Conservation (phyloP, 768 basidiomycete species). For the Astraeus odoratus region DNA sequence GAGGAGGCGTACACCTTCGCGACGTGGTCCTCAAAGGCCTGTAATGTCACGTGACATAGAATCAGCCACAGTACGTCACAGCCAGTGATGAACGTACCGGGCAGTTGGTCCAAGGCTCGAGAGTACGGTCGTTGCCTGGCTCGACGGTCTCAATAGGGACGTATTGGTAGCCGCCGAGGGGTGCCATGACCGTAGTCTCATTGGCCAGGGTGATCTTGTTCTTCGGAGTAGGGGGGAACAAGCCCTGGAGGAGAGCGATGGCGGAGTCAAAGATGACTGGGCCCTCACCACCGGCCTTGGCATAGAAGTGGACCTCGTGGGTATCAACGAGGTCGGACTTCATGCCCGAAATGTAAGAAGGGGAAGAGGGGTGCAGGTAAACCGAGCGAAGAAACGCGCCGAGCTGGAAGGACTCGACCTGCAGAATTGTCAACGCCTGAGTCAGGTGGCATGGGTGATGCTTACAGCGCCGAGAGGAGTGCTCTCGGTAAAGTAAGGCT, state of each 20-base stretch:
- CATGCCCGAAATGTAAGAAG: slow-evolving; percentile 64
- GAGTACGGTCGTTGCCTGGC: slow-evolving; percentile 71
- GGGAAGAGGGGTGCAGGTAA: slow-evolving; percentile 60
- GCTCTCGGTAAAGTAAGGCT: slow-evolving; percentile 54
- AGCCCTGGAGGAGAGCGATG: slow-evolving; percentile 76
- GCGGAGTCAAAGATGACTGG: slow-evolving; percentile 84
- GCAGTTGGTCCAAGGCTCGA: slow-evolving; percentile 74
- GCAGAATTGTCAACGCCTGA: slow-evolving; percentile 2
- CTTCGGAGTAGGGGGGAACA: slow-evolving; percentile 72
- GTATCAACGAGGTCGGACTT: slow-evolving; percentile 64
- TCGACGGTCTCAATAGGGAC: slow-evolving; percentile 87
- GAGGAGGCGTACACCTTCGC: slow-evolving; percentile 52
- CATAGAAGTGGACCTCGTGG: slow-evolving; percentile 64
- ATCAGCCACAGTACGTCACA: slow-evolving; percentile 8
- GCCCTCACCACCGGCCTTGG: slow-evolving; percentile 81
- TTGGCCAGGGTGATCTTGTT: slow-evolving; percentile 78
- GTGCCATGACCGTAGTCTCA: slow-evolving; percentile 60
- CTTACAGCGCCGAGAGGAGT: slow-evolving; percentile 71
- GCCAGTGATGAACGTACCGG: slow-evolving; percentile 32
- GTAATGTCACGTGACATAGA: slow-evolving; percentile 4
- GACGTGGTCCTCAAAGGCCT: slow-evolving; percentile 65
- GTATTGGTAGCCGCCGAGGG: slow-evolving; percentile 82
- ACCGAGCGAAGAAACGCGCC: slow-evolving; percentile 55
- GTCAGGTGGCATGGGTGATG: not conserved
- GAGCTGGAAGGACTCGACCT: slow-evolving; percentile 66